phyloP scores from a whole-genome alignment of 2,329 filamentous ascomycete species.

The Xylaria arbuscula region DNA sequence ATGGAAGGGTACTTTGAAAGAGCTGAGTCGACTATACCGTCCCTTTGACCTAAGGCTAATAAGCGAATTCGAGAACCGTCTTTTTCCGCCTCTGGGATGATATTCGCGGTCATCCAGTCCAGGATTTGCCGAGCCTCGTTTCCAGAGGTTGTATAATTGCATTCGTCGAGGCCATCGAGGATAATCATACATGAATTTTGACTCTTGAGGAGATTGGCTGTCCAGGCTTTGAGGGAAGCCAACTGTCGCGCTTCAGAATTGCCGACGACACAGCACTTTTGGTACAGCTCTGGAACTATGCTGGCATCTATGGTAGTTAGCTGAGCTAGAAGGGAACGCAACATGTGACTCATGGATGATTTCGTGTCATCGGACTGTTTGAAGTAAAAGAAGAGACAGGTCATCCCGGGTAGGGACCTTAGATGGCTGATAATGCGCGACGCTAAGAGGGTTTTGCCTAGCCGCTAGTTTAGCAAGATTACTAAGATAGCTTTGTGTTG shows the following conservation, averaged over 20 bases:
- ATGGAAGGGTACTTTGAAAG: slow-evolving; percentile 23
- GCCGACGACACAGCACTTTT: slow-evolving; percentile 11
- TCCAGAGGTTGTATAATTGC: slow-evolving; percentile 1
- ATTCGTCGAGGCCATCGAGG: slow-evolving; percentile 33
- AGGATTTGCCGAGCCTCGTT: slow-evolving; percentile 11
- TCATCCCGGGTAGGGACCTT: not conserved
- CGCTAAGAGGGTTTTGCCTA: slow-evolving; percentile 32
- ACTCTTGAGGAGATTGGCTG: slow-evolving; percentile 10
- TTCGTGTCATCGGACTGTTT: slow-evolving; percentile 27
- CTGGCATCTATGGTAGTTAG: slow-evolving; percentile 7
- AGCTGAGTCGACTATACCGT: slow-evolving; percentile 17
- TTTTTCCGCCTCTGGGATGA: slow-evolving; percentile 17
- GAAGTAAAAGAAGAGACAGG: slow-evolving; percentile 34
- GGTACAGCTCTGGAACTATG: slow-evolving; percentile 1
- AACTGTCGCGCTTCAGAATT: slow-evolving; percentile 11
- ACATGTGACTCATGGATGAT: slow-evolving; percentile 22
- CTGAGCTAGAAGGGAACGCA: slow-evolving; percentile 27
- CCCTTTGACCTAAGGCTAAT: slow-evolving; percentile 23
- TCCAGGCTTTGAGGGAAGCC: slow-evolving; percentile 16
- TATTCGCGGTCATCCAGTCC: slow-evolving; percentile 7
- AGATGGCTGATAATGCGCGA: slow-evolving; percentile 26
- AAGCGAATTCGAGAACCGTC: slow-evolving; percentile 16
- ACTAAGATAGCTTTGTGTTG: not conserved
- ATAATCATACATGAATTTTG: slow-evolving; percentile 19
- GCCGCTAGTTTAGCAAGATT: not conserved